Evolutionary conservation across 176 grass and related monocot species (phyloP), one percentile per base, ranked within the genome.

Genomic region (Oryza glumipatula): DNA sequence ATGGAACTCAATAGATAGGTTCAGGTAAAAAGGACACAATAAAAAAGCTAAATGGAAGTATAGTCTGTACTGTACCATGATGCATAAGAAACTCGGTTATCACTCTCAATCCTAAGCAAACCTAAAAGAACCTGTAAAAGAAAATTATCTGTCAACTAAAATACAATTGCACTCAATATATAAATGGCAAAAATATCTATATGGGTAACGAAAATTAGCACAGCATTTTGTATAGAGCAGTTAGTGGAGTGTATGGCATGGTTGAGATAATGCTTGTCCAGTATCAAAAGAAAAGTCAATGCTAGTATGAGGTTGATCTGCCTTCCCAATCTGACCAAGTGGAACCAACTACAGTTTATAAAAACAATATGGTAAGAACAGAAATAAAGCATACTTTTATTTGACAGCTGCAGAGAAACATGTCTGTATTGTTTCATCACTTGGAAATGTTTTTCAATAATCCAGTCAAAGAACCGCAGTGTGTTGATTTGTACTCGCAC

Each of bases 401-500:
- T 90, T 7, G 74, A 54, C 38, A 14, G 48, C 14, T 9, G 43
- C 38, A 6, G 48, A 11, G n/a, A 65, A 85, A 26, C 71, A 81
- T 77, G 46, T 12, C 5, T 1, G 26, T 24, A n/a, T 78, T 54
- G 21, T 48, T 67, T 65, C 78, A 74, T 88, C n/a, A 78, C 36
- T 91, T 91, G 1, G 82, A 88, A 78, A 88, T 91, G 60, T 81
- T 88, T 72, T 85, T 91, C 9, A 88, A 58, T 60, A 91, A 67
- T 80, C 73, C 82, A 9, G 90, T 63, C 52, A 91, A 6, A 22
- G 90, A 91, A 85, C 70, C 86, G 51, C 86, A 91, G 69, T 91
- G 90, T 76, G 86, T 91, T 78, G 90, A 91, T 68, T 85, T 88
- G 82, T 91, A 91, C 58, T 91, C 73, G 12, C 89, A 91, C 28